Evolutionary conservation across 148 eudicot species (phyloP), one percentile per base, ranked within the genome.

Genomic region (Dianthus caryophyllus): DNA sequence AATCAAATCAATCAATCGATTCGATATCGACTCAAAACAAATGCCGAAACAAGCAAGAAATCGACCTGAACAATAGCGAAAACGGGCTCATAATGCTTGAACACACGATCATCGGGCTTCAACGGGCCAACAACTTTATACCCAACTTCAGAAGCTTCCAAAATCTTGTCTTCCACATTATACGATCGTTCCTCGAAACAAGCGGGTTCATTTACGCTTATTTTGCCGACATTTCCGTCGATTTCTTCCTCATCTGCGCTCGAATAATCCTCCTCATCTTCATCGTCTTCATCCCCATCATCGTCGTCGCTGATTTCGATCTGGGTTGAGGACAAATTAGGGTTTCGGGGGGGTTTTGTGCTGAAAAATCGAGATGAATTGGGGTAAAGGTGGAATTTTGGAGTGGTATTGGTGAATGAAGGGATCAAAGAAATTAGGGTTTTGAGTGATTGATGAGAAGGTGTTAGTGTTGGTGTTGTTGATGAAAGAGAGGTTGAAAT

Each of bases 11-110:
- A 68, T 62, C 69, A 29, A 59, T 22, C 15, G 51, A 25, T 15
- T 17, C 41, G 43, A 17, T 10, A 21, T 48, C 59, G 38, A 36
- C 48, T 27, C 62, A 7, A 49, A 49, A 41, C 55, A 22, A 12
- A 18, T 9, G 14, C 6, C 20, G 64, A 64, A 71, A 13, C 27
- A 27, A 39, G 2, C 7, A 14, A 58, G 48, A 17, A 36, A 66
- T 50, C 31, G 48, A 93, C 98, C 98, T 93, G 97, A 82, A 93
- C 80, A 60, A 93, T 73, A 2, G 96, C 98, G 31, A 83, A 93
- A 29, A 81, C 91, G 11, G 97, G 84, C 53, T 86, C 90, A 57
- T 85, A 90, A 0, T 75, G 72, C 63, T 84, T 93, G 53, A 87
- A 85, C 31, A 81, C 87, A 54, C 78, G 72, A 24, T 90, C 96